Evolutionary conservation across 208 protist genomes (phyloP), one percentile per base, ranked within the genome.

Genomic region (Crithidia acanthocephali): DNA sequence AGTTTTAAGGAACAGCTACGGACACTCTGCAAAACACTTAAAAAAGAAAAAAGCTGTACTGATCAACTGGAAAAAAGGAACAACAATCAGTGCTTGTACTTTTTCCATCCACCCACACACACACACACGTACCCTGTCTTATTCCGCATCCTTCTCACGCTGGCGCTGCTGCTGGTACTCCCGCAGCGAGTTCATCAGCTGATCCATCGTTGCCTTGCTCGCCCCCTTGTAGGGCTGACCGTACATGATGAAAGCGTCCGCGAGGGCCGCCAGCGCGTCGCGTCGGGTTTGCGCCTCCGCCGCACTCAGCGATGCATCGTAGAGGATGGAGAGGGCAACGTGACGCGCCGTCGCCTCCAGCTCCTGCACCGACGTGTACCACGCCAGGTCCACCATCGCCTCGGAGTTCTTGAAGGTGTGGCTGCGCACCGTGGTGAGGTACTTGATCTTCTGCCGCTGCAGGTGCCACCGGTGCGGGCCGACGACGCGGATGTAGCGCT

Each of bases 371-470:
- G 80, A 85, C 8, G 68, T 85, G 80, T 90, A 81, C 91, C 91
- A 96, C 47, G 86, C 86, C 13, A 94, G 62, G 52, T 96, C 88
- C 16, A 95, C 80, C 83, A 95, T 88, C 23, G 86, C 76, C 22
- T 79, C 80, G 22, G 82, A 79, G 75, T 91, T 77, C 73, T 89
- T 91, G 59, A 95, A 90, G 44, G 83, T 95, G 30, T 73, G 56
- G 35, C 81, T 67, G n/a, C 91, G 83, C 35, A 93, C 77, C 15
- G 66, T 68, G 25, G 68, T 59, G 22, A 95, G 70, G 48, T 68
- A 70, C 60, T 63, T 73, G 28, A 81, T 58, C 68, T 92, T 85
- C 32, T 73, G 62, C 4, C 76, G 27, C 23, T 64, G 61, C 44
- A 77, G 67, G 16, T 60, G 75, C 28, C 76, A 53, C 25, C 88